Evolutionary conservation across 2,329 filamentous ascomycete genomes (phyloP), one percentile per base, ranked within the genome.

Genomic region (Ceratocystis harringtonii): DNA sequence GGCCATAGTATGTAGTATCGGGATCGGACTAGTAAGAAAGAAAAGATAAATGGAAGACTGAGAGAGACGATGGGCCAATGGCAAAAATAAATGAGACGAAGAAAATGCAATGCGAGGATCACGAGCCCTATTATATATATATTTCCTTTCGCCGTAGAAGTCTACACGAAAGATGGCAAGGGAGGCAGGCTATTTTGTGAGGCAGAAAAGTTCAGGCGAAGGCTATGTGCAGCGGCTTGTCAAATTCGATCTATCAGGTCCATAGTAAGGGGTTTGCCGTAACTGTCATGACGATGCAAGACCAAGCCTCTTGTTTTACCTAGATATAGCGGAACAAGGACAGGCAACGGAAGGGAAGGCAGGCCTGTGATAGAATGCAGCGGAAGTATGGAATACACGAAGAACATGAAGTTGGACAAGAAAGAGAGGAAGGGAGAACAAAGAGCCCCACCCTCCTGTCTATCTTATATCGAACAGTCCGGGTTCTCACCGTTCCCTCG

Each of bases 1-100:
- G n/a, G 63, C 43, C 66, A 67, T 67, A 32, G 58, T 61, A 62
- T 22, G 36, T 22, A 15, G 32, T 15, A 25, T 61, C 10, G 17
- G 10, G 8, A 50, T n/a, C 45, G n/a, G 15, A 2, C 22, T 28
- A 5, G 25, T 3, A 19, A 6, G 17, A 57, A 22, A 41, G 22
- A 19, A 25, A 5, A 12, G 32, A 25, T 22, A 15, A 45, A 12
- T 25, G 25, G 28, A 45, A 25, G 19, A 50, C n/a, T n/a, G 57
- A 44, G 28, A n/a, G 43, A 19, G 58, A 36, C 25, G 4, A 19
- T 12, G 2, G 22, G 3, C 0, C 1, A 3, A 55, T 3, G 15
- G 44, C 44, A 19, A 17, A 52, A 25, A 28, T 8, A 52, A 10
- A 25, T 2, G 19, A 25, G 48, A 15, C 5, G 10, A 28, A 5